Evolutionary conservation across 192 early-diverging fungal species (phyloP).

Genomic region (Umbelopsis vinacea): DNA sequence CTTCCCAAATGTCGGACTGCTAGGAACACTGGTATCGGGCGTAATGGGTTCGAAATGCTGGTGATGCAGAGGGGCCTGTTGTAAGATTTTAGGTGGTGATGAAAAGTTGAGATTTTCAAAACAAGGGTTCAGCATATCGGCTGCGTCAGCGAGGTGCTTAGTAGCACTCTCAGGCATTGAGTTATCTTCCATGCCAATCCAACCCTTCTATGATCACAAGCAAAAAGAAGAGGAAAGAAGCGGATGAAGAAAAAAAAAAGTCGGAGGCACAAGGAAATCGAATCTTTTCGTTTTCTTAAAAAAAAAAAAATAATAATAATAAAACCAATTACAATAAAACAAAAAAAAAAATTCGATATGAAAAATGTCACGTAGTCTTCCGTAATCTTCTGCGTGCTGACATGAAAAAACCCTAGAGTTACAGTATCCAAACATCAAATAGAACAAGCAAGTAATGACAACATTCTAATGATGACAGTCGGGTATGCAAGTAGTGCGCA

Average conservation of each 20-base stretch:
- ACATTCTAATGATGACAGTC: conserved; percentile 1
- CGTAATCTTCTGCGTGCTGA: neutral
- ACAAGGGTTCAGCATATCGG: conserved; percentile 21
- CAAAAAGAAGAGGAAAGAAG: conserved; percentile 15
- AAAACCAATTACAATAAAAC: neutral
- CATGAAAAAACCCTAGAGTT: too few relatives aligned
- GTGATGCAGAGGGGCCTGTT: conserved; percentile 17
- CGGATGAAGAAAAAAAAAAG: neutral
- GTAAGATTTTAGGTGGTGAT: conserved; percentile 1
- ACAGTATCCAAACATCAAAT: neutral
- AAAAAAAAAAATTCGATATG: neutral
- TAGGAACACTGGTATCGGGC: conserved; percentile 35
- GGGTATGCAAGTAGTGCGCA: neutral
- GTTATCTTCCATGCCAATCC: conserved; percentile 10
- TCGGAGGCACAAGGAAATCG: neutral
- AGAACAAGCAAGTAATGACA: neutral
- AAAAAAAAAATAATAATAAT: too few relatives aligned
- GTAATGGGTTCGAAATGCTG: conserved; percentile 39
- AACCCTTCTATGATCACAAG: neutral
- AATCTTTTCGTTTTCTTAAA: neutral
- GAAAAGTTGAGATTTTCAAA: conserved; percentile 15
- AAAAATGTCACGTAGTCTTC: neutral
- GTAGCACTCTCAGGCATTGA: neutral
- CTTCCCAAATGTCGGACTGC: conserved; percentile 28
- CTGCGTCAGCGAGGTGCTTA: conserved; percentile 19